Evolutionary conservation across 352 stramenopile genomes (phyloP).

Genomic region (Globisporangium cederbergense): DNA sequence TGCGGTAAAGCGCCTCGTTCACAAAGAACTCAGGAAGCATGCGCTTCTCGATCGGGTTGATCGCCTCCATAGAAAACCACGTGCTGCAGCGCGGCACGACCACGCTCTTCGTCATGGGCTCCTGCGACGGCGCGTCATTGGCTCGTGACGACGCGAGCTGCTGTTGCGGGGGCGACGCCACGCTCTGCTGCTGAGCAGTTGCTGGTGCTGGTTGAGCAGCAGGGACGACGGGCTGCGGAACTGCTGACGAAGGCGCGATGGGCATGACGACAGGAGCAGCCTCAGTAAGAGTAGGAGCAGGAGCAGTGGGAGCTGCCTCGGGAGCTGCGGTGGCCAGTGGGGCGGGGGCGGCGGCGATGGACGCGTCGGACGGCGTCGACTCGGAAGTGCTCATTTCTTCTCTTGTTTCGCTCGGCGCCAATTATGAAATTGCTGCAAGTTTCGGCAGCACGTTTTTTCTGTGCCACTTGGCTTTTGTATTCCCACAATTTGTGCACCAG

Average conservation of each 20-base stretch:
- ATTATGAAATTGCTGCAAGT: neutral
- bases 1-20: conserved; percentile 19
- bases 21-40: conserved; percentile 85
- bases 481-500: too few relatives aligned
- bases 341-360: neutral
- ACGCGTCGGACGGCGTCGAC: neutral
- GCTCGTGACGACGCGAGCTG: neutral
- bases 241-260: neutral
- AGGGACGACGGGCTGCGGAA: neutral
- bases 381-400: conserved; percentile 7
- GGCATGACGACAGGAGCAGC: neutral
- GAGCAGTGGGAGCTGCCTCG: neutral
- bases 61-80: conserved; percentile 76
- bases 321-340: neutral
- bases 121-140: conserved; percentile 15
- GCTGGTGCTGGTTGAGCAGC: neutral
- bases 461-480: neutral
- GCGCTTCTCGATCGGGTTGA: conserved; percentile 78
- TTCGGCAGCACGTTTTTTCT: neutral
- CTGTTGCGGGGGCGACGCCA: conserved; percentile 6
- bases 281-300: neutral
- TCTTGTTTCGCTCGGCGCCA: conserved; percentile 1
- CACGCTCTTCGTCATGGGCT: conserved; percentile 28
- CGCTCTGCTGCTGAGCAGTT: neutral
- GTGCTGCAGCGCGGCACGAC: conserved; percentile 65